Conservation (phyloP, 768 basidiomycete genomes). For the Infundibulicybe gibba region DNA sequence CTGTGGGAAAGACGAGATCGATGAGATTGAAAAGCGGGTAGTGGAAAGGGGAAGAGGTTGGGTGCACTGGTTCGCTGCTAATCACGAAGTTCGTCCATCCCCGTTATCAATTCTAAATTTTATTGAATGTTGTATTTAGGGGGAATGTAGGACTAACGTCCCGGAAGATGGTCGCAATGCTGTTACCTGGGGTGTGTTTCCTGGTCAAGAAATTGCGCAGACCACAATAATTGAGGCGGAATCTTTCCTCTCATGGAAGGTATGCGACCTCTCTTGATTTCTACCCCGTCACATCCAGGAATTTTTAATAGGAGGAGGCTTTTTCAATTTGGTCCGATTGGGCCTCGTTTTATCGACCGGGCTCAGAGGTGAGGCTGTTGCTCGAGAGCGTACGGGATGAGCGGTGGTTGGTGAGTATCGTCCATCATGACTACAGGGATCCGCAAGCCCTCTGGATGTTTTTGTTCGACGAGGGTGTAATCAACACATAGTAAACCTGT, state of each 20-base stretch:
- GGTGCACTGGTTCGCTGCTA: conserved; percentile 87
- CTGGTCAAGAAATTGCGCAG: conserved; percentile 92
- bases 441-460: conserved; percentile 81
- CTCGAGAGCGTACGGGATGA: conserved; percentile 67
- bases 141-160: conserved; percentile 78
- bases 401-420: conserved; percentile 88
- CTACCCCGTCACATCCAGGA: conserved; percentile 3
- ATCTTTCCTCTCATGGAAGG: conserved; percentile 97
- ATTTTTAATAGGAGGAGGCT: conserved; percentile 79
- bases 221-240: conserved; percentile 95
- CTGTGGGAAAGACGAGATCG: conserved; percentile 56
- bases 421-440: conserved; percentile 92
- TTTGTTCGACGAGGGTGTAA: conserved; percentile 43
- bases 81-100: conserved; percentile 53
- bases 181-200: conserved; percentile 99
- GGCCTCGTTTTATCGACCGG: conserved; percentile 82
- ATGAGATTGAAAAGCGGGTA: conserved; percentile 55
- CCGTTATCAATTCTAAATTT: background rate
- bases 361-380: conserved; percentile 66
- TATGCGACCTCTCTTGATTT: conserved; percentile 21
- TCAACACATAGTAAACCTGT: no score
- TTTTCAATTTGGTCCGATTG: conserved; percentile 96
- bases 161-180: conserved; percentile 80
- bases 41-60: conserved; percentile 50
- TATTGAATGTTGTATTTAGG: conserved; percentile 37